phyloP scores from a whole-genome alignment of 2,329 filamentous ascomycete genomes.

The Diaporthe caulivora region DNA sequence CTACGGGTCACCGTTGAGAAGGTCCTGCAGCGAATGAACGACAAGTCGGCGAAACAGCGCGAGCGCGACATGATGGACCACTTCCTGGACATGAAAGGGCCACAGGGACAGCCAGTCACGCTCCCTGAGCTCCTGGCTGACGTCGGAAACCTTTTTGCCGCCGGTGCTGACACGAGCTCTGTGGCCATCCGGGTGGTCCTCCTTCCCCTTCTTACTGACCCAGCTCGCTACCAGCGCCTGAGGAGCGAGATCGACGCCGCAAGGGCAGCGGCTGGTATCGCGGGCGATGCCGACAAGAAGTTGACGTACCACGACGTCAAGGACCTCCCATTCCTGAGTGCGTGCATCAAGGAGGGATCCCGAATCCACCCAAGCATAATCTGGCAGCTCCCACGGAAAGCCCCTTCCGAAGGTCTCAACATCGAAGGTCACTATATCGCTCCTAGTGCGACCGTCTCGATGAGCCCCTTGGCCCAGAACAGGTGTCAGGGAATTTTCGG shows the following conservation, averaged over 20 bases:
- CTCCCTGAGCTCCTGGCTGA: neutral
- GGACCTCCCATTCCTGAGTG: neutral
- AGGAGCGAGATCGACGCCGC: neutral
- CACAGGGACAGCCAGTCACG: neutral
- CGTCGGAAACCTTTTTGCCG: constrained; percentile 1
- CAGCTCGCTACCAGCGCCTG: neutral
- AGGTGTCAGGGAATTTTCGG: neutral
- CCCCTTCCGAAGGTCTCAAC: neutral
- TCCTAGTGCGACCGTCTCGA: neutral
- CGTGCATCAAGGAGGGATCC: neutral
- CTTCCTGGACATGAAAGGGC: neutral
- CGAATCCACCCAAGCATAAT: neutral
- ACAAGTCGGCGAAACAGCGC: neutral
- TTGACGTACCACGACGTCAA: constrained; percentile 2
- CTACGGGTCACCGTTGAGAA: neutral
- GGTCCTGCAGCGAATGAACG: neutral
- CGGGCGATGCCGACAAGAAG: neutral
- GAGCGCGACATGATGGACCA: neutral
- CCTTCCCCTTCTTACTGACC: neutral
- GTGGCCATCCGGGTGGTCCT: constrained; percentile 1
- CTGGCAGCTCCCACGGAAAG: constrained; percentile 15
- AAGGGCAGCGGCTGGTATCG: neutral
- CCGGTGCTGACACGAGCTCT: neutral
- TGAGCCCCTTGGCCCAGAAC: neutral
- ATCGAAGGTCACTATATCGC: neutral